These are phyloP conservation scores for Ogataea trehaloabstinens DNA, from an alignment of 805 yeast species.

Conservation along the genomic window DNA sequence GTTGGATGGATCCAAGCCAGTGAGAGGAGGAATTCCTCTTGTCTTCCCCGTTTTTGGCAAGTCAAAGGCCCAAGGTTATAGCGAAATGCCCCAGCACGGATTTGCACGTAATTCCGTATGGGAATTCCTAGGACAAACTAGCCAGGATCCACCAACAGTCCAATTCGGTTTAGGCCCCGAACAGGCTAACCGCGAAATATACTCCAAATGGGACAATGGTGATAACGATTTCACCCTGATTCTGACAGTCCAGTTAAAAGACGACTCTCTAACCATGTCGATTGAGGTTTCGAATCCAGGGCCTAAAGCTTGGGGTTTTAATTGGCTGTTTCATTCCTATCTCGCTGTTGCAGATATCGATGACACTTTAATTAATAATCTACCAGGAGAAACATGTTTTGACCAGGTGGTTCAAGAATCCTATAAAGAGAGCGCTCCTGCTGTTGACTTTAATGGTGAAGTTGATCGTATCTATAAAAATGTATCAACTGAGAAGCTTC, in stretches of 20 bases:
- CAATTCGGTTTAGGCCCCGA: constrained; percentile 93
- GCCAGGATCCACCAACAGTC: constrained; percentile 67
- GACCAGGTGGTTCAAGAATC: constrained; percentile 71
- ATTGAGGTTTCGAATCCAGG: constrained; percentile 79
- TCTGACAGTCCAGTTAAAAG: constrained; percentile 61
- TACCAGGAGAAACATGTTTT: constrained; percentile 66
- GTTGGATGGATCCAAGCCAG: constrained; percentile 90
- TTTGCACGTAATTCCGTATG: constrained; percentile 87
- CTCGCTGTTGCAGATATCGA: constrained; percentile 72
- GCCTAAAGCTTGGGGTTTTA: constrained; percentile 68
- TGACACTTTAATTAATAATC: constrained; percentile 72
- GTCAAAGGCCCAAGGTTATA: constrained; percentile 55
- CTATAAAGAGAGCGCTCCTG: constrained; percentile 73
- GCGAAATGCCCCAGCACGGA: constrained; percentile 89
- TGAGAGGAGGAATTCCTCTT: constrained; percentile 95
- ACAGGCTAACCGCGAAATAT: constrained; percentile 60
- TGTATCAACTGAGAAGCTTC: constrained; percentile 49
- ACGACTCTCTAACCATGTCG: constrained; percentile 58
- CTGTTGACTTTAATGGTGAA: constrained; percentile 69
- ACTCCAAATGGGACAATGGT: constrained; percentile 52
- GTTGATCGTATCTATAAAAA: constrained; percentile 80
- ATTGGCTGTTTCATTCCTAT: constrained; percentile 94
- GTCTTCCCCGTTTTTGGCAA: constrained; percentile 95
- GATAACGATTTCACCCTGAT: constrained; percentile 74
- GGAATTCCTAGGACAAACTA: constrained; percentile 91